Conservation (phyloP, 2,329 filamentous ascomycete species). For the Xylaria polymorpha region DNA sequence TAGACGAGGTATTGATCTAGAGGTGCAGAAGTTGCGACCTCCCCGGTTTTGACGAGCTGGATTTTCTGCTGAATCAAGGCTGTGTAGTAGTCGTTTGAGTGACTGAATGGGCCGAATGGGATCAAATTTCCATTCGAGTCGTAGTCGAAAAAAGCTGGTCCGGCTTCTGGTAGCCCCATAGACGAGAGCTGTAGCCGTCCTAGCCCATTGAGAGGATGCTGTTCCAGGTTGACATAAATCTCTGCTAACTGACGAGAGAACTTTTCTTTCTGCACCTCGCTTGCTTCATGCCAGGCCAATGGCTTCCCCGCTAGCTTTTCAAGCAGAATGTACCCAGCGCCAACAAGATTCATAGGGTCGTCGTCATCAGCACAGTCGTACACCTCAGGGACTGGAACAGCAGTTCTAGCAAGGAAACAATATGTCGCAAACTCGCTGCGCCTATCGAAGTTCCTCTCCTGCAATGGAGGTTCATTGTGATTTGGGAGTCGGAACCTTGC, state of each 20-base stretch:
- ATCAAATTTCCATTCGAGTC: constrained; percentile 36
- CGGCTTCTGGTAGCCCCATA: constrained; percentile 28
- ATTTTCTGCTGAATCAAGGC: constrained; percentile 33
- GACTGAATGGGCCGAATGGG: constrained; percentile 33
- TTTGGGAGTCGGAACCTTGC: constrained; percentile 35
- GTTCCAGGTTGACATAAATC: constrained; percentile 29
- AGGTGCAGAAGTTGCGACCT: constrained; percentile 31
- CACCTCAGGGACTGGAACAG: constrained; percentile 32
- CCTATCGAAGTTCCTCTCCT: constrained; percentile 37
- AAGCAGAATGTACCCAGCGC: constrained; percentile 36
- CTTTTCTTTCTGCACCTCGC: constrained; percentile 29
- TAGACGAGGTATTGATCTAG: constrained; percentile 35
- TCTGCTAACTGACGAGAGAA: constrained; percentile 35
- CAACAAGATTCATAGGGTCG: constrained; percentile 33
- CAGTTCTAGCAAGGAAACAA: constrained; percentile 33
- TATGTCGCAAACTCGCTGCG: constrained; percentile 37
- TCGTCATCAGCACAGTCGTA: constrained; percentile 37
- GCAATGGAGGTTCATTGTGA: constrained; percentile 32
- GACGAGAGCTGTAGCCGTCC: constrained; percentile 35
- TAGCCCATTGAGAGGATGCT: constrained; percentile 30
- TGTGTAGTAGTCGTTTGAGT: constrained; percentile 33
- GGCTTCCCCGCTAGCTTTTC: constrained; percentile 36
- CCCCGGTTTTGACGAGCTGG: constrained; percentile 26
- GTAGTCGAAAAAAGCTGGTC: constrained; percentile 36
- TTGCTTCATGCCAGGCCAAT: constrained; percentile 33